Percentiles rank a stretch among this genome's conserved stretches.
Conservation (phyloP, 331 rosid species). For the Acacia concinna region DNA sequence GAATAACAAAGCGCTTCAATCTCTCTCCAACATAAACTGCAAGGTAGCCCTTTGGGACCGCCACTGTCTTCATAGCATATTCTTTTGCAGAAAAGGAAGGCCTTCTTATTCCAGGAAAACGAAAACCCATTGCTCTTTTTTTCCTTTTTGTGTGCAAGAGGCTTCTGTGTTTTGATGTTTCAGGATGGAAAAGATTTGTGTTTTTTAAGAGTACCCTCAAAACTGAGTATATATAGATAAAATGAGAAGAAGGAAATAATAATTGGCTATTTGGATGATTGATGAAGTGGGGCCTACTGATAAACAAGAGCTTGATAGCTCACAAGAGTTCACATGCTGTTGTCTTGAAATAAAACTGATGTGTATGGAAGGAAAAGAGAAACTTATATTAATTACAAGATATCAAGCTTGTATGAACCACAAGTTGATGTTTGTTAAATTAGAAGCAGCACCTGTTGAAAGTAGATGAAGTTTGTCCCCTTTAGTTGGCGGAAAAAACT, state of each 20-base stretch:
- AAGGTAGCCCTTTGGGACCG: conserved; percentile 34
- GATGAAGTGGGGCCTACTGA: neutral
- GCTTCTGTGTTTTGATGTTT: conserved; percentile 15
- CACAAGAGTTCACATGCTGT: neutral
- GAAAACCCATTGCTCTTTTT: conserved; percentile 43
- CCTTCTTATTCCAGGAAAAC: conserved; percentile 20
- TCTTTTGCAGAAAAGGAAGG: neutral
- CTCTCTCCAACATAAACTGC: conserved; percentile 34
- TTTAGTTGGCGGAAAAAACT: neutral
- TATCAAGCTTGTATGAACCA: neutral
- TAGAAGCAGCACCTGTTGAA: neutral
- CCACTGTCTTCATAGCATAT: neutral
- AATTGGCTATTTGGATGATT: neutral
- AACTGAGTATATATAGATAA: conserved; percentile 31
- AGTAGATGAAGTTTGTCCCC: conserved; percentile 1
- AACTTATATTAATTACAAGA: neutral
- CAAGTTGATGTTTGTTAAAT: neutral
- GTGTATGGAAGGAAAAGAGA: neutral
- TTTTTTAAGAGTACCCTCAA: conserved; percentile 7
- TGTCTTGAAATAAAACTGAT: no score
- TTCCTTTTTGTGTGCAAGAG: neutral
- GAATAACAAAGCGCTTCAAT: conserved; percentile 31
- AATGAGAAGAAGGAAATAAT: neutral
- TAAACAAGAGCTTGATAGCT: neutral
- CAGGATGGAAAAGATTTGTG: conserved; percentile 13